Percentiles rank a stretch among this genome's conserved stretches.
These are phyloP conservation scores for sorghum (Sorghum bicolor) DNA, from an alignment of 176 grass and related monocot genomes.

Conservation along the genomic window DNA sequence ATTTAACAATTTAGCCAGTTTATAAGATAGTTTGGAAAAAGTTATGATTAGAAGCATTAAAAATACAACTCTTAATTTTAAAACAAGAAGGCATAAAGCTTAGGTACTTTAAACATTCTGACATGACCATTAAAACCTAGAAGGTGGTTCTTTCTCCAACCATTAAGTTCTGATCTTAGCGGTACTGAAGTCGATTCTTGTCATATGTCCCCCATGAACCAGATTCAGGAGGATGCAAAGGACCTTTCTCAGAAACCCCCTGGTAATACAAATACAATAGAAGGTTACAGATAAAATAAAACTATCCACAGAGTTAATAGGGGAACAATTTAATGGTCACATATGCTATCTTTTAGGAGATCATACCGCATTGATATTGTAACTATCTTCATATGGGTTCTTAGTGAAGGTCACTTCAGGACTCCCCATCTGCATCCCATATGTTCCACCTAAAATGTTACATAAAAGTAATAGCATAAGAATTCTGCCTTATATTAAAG, in stretches of 20 bases:
- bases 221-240: slow-evolving; percentile 41
- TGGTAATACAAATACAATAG: slow-evolving; percentile 40
- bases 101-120: slow-evolving; percentile 29
- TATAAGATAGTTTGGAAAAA: neutral
- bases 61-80: slow-evolving; percentile 31
- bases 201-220: slow-evolving; percentile 56
- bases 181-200: slow-evolving; percentile 45
- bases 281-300: slow-evolving; percentile 15
- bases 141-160: slow-evolving; percentile 20
- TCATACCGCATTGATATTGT: slow-evolving; percentile 48
- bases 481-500: neutral
- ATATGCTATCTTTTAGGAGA: slow-evolving; percentile 17
- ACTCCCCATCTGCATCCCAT: slow-evolving; percentile 48
- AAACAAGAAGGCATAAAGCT: slow-evolving; percentile 15
- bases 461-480: slow-evolving; percentile 17
- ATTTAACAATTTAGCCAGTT: neutral
- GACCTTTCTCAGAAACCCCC: slow-evolving; percentile 60
- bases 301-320: neutral
- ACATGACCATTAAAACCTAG: slow-evolving; percentile 33
- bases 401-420: slow-evolving; percentile 47
- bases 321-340: neutral
- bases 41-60: slow-evolving; percentile 16
- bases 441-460: slow-evolving; percentile 46
- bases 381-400: slow-evolving; percentile 46
- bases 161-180: slow-evolving; percentile 31